Evolutionary conservation across 305 asterid genomes (phyloP).

Genomic region (Plantago coronopus): DNA sequence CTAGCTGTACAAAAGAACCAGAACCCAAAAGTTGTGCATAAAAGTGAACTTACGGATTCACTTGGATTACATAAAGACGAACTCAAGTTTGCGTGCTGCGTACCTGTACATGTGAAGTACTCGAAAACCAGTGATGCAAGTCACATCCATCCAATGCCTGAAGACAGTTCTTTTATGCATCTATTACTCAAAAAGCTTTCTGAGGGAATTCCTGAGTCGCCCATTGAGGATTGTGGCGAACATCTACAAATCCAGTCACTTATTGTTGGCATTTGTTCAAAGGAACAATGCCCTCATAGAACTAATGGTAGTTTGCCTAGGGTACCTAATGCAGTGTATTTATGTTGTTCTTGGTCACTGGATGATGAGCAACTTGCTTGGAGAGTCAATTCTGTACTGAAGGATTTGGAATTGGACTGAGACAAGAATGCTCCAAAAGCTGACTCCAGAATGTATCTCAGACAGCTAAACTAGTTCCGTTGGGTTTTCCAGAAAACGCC

Average conservation of each 20-base stretch:
- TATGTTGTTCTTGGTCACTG: conserved; percentile 49
- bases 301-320: conserved; percentile 14
- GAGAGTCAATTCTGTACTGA: conserved; percentile 40
- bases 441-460: no score
- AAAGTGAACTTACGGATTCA: conserved; percentile 35
- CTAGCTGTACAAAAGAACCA: conserved; percentile 33
- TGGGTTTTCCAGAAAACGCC: no score
- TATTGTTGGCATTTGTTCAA: conserved; percentile 32
- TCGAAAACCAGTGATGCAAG: conserved; percentile 17
- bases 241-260: conserved; percentile 42
- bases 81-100: conserved; percentile 42
- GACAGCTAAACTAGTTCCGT: no score
- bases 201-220: conserved; percentile 27
- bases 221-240: conserved; percentile 30
- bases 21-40: conserved; percentile 38
- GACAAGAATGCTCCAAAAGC: not conserved
- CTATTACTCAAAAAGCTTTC: conserved; percentile 30
- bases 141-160: conserved; percentile 16
- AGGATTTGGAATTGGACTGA: conserved; percentile 20
- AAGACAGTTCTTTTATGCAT: conserved; percentile 27
- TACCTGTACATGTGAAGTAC: conserved; percentile 27
- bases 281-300: conserved; percentile 46
- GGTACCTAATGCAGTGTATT: conserved; percentile 30
- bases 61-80: conserved; percentile 37
- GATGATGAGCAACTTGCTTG: conserved; percentile 53